Evolutionary conservation across 2,329 filamentous ascomycete species (phyloP).

Genomic region (Tolypocladium endophyticum): DNA sequence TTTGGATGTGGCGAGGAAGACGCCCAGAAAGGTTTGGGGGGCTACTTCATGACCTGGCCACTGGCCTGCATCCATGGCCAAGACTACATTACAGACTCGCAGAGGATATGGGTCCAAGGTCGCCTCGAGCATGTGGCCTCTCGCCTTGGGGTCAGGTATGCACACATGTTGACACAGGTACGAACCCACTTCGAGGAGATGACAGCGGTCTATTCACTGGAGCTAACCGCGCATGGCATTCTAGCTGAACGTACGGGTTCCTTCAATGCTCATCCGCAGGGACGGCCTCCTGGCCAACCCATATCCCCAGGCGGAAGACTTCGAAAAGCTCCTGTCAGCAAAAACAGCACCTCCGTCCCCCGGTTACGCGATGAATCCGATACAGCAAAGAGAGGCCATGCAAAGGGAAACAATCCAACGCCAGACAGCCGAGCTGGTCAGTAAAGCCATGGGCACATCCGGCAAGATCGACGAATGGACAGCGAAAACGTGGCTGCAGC

Average conservation of each 20-base stretch:
- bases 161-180: constrained; percentile 44
- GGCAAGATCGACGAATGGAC: constrained; percentile 25
- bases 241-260: constrained; percentile 46
- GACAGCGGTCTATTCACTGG: background rate
- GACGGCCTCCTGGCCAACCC: constrained; percentile 38
- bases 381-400: constrained; percentile 37
- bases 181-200: background rate
- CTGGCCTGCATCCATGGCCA: constrained; percentile 41
- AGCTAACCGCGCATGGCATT: constrained; percentile 4
- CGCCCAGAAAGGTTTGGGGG: constrained; percentile 41
- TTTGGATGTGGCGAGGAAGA: constrained; percentile 41
- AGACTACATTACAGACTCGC: constrained; percentile 49
- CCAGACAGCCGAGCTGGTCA: constrained; percentile 30
- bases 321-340: constrained; percentile 33
- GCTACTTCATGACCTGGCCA: constrained; percentile 51
- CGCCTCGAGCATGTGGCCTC: constrained; percentile 43
- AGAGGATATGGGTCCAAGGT: constrained; percentile 44
- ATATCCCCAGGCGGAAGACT: constrained; percentile 29
- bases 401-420: constrained; percentile 33
- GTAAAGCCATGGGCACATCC: constrained; percentile 25
- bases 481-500: constrained; percentile 26
- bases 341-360: constrained; percentile 21
- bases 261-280: constrained; percentile 50
- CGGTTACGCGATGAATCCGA: constrained; percentile 29
- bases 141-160: constrained; percentile 47